These are phyloP conservation scores for Blastocystis sp. DNA, from an alignment of 352 stramenopile species.

Conservation along the genomic window DNA sequence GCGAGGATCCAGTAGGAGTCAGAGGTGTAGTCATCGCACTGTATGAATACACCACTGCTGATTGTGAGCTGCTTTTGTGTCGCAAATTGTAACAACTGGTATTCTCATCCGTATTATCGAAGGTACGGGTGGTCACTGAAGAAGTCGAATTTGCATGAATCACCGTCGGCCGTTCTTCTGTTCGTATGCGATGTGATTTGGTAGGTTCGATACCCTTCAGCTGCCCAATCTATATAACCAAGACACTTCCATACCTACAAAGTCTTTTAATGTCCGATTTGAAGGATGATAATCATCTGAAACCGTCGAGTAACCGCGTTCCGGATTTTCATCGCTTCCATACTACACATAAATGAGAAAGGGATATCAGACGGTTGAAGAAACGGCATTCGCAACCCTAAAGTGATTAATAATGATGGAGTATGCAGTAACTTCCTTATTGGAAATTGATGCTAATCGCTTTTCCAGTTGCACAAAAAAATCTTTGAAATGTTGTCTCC, in stretches of 20 bases:
- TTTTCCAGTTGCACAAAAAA: conserved; percentile 47
- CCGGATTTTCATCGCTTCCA: neutral
- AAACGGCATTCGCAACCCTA: conserved; percentile 19
- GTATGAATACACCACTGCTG: neutral
- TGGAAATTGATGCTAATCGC: neutral
- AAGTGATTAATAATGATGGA: conserved; percentile 30
- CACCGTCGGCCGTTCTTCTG: no score
- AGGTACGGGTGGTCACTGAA: no score
- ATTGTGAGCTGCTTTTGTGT: neutral
- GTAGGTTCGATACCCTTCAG: neutral
- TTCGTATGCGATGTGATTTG: no score
- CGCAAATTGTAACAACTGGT: conserved; percentile 29
- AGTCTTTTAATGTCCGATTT: neutral
- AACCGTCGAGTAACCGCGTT: neutral
- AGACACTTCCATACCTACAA: neutral
- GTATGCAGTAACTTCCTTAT: neutral
- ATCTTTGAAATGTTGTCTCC: conserved; percentile 66
- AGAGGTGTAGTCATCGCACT: neutral
- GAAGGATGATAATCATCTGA: neutral
- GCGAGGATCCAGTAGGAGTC: neutral
- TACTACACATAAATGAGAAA: conserved; percentile 17
- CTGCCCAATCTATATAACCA: neutral
- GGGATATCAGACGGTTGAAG: neutral
- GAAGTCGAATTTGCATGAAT: no score
- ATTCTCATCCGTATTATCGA: neutral